phyloP scores from a whole-genome alignment of 2,329 filamentous ascomycete species.

The Colletotrichum kahawae region DNA sequence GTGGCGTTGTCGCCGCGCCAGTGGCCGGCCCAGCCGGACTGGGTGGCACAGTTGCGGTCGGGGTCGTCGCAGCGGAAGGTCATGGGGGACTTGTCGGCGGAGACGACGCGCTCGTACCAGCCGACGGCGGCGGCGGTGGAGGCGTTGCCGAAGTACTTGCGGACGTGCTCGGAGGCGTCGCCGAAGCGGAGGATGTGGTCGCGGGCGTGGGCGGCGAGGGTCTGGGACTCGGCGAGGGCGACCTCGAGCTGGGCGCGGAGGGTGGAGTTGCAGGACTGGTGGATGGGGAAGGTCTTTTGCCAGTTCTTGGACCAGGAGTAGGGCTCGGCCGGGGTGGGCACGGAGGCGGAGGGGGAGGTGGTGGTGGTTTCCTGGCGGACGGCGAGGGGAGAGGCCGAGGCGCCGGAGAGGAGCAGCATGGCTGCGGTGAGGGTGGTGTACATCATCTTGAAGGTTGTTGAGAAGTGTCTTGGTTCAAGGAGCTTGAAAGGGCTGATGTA shows the following conservation, averaged over 20 bases:
- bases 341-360: conserved; percentile 20
- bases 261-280: conserved; percentile 70
- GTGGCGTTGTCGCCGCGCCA: conserved; percentile 70
- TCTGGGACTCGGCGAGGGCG: conserved; percentile 63
- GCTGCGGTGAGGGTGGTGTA: conserved; percentile 12
- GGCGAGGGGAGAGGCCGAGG: conserved; percentile 31
- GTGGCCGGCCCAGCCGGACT: conserved; percentile 66
- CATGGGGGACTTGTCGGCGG: conserved; percentile 60
- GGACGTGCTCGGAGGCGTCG: conserved; percentile 61
- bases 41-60: conserved; percentile 65
- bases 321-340: conserved; percentile 22
- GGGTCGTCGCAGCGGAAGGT: conserved; percentile 73
- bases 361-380: conserved; percentile 24
- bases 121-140: conserved; percentile 64
- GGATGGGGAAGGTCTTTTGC: conserved; percentile 53
- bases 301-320: conserved; percentile 39
- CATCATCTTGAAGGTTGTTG: conserved; percentile 3
- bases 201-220: conserved; percentile 64
- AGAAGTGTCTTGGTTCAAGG: neutral
- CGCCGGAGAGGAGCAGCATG: conserved; percentile 29
- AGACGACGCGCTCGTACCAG: conserved; percentile 65
- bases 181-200: conserved; percentile 66
- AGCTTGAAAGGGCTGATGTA: neutral
- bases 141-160: conserved; percentile 70
- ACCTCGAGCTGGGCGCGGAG: conserved; percentile 59